A percentile compares a stretch with the other conserved stretches of the same genome.
phyloP scores from a whole-genome alignment of 345 rosid species.

The Erucastrum elatum region DNA sequence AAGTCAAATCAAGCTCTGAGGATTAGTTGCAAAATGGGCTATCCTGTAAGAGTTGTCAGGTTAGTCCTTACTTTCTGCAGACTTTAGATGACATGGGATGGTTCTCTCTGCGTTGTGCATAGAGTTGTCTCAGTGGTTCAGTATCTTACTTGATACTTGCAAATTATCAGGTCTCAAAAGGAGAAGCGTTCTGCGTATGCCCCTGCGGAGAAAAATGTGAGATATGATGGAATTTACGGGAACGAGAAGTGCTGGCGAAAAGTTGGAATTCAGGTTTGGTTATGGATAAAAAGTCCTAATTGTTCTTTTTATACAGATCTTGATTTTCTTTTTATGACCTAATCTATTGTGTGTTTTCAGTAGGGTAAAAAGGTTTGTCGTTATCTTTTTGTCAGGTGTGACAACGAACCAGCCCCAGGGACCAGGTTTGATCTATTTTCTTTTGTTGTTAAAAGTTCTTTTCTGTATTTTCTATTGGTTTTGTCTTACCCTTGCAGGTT shows the following conservation, averaged over 20 bases:
- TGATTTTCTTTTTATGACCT: background rate
- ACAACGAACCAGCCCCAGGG: constrained; percentile 78
- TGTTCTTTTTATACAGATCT: background rate
- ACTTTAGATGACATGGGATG: no score
- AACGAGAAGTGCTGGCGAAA: constrained; percentile 82
- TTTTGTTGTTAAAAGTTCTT: background rate
- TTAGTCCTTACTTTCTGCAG: constrained; percentile 4
- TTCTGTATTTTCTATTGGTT: background rate
- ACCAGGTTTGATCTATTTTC: constrained; percentile 53
- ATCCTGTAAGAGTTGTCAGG: constrained; percentile 93
- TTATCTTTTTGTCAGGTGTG: constrained; percentile 81
- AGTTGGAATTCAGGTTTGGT: constrained; percentile 55
- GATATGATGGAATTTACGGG: constrained; percentile 79
- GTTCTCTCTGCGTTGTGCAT: background rate
- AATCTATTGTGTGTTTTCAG: background rate
- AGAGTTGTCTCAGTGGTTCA: background rate
- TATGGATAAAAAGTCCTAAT: background rate
- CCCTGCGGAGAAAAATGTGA: constrained; percentile 54
- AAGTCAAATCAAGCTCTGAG: constrained; percentile 61
- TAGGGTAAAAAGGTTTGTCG: constrained; percentile 73
- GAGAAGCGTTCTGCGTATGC: constrained; percentile 80
- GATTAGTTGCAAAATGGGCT: constrained; percentile 69
- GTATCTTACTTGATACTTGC: background rate
- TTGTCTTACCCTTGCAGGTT: background rate
- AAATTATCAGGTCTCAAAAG: constrained; percentile 61